A percentile compares a stretch with the other conserved stretches of the same genome.
Evolutionary conservation across 345 rosid species (phyloP).

Genomic region (Hibiscus tridactylites): DNA sequence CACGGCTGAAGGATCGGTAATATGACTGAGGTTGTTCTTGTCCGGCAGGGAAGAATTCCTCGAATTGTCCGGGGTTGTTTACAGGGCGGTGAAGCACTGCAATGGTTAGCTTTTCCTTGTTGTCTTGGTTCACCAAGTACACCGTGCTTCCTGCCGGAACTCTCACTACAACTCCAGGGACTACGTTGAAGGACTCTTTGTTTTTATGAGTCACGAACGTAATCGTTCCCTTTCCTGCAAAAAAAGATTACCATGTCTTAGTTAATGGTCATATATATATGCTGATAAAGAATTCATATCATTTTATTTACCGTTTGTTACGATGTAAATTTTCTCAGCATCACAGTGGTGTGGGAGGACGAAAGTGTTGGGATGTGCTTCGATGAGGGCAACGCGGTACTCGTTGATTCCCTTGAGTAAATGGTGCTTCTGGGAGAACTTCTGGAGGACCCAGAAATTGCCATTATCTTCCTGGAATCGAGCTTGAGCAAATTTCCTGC

Average conservation of each 20-base stretch:
- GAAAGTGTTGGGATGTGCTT: conserved; percentile 5
- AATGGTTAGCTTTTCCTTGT: background rate
- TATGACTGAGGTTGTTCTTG: background rate
- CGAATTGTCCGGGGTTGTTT: background rate
- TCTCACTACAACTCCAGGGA: background rate
- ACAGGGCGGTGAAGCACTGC: background rate
- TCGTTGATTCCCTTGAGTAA: background rate
- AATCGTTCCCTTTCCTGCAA: conserved; percentile 2
- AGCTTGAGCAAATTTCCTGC: background rate
- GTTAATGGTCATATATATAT: background rate
- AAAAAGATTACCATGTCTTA: background rate
- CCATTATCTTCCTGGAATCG: background rate
- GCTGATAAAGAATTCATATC: background rate
- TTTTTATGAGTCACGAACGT: conserved; percentile 7
- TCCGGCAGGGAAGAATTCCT: conserved; percentile 8
- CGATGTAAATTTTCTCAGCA: background rate
- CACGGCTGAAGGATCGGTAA: background rate
- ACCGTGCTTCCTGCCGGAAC: conserved; percentile 1
- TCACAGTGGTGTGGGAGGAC: conserved; percentile 3
- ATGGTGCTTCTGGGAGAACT: background rate
- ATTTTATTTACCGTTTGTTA: background rate
- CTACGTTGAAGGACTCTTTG: conserved; percentile 1
- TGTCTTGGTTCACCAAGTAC: conserved; percentile 5
- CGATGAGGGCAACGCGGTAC: background rate
- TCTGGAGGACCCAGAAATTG: background rate